These are phyloP conservation scores for Fusarium nelsonii DNA, from an alignment of 2,329 filamentous ascomycete species.

Conservation along the genomic window DNA sequence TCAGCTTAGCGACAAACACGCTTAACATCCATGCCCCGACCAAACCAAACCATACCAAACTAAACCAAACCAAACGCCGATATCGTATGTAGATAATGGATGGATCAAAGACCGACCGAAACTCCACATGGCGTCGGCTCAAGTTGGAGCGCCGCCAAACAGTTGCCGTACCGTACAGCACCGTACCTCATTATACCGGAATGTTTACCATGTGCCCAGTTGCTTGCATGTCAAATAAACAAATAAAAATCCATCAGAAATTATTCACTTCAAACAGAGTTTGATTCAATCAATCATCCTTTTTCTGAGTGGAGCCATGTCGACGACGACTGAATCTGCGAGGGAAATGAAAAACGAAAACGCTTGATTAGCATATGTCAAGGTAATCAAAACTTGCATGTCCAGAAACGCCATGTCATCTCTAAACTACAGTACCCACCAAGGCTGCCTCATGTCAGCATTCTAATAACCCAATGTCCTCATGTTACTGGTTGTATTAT, in stretches of 20 bases:
- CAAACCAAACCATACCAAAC: too few relatives aligned
- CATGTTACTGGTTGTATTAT: neutral
- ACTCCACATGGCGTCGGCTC: slow-evolving; percentile 46
- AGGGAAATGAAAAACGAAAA: slow-evolving; percentile 29
- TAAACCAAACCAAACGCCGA: neutral
- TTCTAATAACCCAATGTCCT: neutral
- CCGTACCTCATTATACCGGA: neutral
- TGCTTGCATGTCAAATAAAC: neutral
- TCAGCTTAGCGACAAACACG: slow-evolving; percentile 13
- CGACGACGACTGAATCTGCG: slow-evolving; percentile 7
- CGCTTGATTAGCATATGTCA: neutral
- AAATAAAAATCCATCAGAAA: neutral
- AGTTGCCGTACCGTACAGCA: neutral
- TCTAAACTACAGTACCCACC: neutral
- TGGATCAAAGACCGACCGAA: slow-evolving; percentile 5
- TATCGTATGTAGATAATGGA: neutral
- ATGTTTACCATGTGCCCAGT: slow-evolving; percentile 19
- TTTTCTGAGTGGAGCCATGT: slow-evolving; percentile 14
- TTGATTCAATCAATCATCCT: slow-evolving; percentile 3
- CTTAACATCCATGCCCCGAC: neutral
- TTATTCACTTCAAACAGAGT: slow-evolving; percentile 1
- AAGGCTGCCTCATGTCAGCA: neutral
- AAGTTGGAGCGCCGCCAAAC: slow-evolving; percentile 40
- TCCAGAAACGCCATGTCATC: slow-evolving; percentile 12
- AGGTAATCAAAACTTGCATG: slow-evolving; percentile 13